phyloP scores from a whole-genome alignment of 805 yeast species.

The Saccharomycopsis sp. region DNA sequence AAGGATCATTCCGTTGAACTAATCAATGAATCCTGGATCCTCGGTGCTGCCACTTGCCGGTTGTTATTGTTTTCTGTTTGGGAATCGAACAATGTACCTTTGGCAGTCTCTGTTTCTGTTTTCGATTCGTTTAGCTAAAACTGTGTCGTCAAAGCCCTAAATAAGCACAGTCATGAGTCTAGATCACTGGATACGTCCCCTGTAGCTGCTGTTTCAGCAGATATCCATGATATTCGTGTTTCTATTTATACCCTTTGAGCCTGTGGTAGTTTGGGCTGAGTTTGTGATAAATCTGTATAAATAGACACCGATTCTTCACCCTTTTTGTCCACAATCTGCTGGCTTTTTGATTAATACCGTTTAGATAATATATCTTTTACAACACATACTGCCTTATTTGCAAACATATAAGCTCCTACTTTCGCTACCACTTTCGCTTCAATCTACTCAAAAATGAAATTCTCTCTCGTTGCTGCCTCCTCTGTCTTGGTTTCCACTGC shows the following conservation, averaged over 20 bases:
- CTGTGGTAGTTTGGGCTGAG: too few species aligned
- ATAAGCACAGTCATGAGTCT: background rate
- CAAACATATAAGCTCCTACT: background rate
- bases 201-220: background rate
- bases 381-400: background rate
- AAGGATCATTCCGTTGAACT: background rate
- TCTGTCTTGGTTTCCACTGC: conserved; percentile 9
- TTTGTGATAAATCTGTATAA: too few species aligned
- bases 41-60: too few species aligned
- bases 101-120: background rate
- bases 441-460: background rate
- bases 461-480: conserved; percentile 6
- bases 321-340: background rate
- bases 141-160: background rate
- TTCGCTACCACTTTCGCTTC: background rate
- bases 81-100: background rate
- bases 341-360: background rate
- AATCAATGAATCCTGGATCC: background rate
- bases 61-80: background rate
- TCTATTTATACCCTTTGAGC: background rate
- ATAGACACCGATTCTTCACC: background rate
- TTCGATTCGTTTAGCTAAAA: background rate
- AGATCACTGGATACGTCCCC: background rate
- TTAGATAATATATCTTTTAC: background rate
- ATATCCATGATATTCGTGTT: background rate